Evolutionary conservation across 2,329 filamentous ascomycete genomes (phyloP).

Genomic region (Aureobasidium sp.): DNA sequence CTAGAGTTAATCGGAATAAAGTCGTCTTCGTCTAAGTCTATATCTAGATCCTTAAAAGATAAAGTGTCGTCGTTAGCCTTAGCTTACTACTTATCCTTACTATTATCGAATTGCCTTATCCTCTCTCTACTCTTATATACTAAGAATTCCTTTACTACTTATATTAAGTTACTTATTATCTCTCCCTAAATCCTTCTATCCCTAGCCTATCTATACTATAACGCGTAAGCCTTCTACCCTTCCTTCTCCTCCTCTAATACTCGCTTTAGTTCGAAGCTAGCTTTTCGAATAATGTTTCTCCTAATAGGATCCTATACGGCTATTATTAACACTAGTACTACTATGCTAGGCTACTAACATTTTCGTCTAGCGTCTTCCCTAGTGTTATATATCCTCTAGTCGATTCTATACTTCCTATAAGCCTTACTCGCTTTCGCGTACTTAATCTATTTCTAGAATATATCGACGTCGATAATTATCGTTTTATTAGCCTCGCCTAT

Average conservation of each 20-base stretch:
- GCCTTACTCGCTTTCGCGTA: neutral
- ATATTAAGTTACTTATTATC: neutral
- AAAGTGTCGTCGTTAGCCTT: neutral
- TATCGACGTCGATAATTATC: neutral
- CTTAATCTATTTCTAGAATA: neutral
- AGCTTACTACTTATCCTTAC: neutral
- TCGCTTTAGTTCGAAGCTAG: neutral
- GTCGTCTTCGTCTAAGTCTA: neutral
- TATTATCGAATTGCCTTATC: neutral
- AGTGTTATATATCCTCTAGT: neutral
- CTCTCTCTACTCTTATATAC: neutral
- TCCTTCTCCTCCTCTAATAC: neutral
- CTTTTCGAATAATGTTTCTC: neutral
- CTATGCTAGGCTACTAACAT: neutral
- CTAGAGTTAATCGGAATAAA: neutral
- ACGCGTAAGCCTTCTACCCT: neutral
- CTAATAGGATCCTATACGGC: neutral
- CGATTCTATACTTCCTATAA: neutral
- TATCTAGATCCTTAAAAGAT: neutral
- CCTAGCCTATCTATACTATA: neutral
- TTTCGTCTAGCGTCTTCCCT: neutral
- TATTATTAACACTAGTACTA: neutral
- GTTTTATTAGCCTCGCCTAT: neutral
- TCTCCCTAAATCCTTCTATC: neutral
- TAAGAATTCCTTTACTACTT: neutral